Base-by-base conservation (phyloP, 495 filamentous ascomycete species). In the Aspergillus saccharolyticus region DNA sequence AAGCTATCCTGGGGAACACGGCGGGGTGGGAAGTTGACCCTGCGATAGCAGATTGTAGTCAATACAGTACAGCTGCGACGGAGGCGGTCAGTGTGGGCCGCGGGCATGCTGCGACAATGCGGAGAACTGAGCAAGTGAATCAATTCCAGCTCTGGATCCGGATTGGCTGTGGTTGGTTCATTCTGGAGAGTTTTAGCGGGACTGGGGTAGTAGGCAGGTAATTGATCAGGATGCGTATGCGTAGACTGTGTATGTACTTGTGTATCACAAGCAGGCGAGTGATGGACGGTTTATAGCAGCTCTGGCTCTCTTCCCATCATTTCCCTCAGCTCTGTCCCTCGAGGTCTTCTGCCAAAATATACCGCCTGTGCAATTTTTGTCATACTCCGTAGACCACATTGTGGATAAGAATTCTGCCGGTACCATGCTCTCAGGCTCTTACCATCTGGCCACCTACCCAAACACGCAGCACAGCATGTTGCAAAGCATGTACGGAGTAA, bases 371-470 rank as follows among this genome's bases (percentile, higher is more conserved):
- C 39, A 21, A 1, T 16, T 49, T 54, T 51, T 60, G n/a, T 24
- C 30, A 3, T 24, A n/a, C n/a, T n/a, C n/a, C n/a, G n/a, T n/a
- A 48, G 16, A 39, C 3, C 3, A 10, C n/a, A 1, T 10, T 42
- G 10, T 57, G 62, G 62, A 14, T 59, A 61, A 64, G 21, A 4
- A 22, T 49, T 61, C 55, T 56, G 28, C 62, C 62, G 33, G 33
- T 2, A 28, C 25, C 25, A 4, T 3, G 25, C 9, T 9, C 25
- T 28, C 25, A 28, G 25, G 3, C 25, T 28, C 9, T 9, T 28
- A 4, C 9, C 25, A 28, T 28, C 25, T 4, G 3, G 25, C 9
- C 9, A 28, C 9, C 25, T 28, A 28, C 25, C 3, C 4, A 28
- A 9, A 4, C 25, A 28, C 25, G 4, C 3, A 3, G 4, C 25